These are phyloP conservation scores for Dalechampia spathulata DNA, from an alignment of 441 rosid genomes.

Conservation along the genomic window DNA sequence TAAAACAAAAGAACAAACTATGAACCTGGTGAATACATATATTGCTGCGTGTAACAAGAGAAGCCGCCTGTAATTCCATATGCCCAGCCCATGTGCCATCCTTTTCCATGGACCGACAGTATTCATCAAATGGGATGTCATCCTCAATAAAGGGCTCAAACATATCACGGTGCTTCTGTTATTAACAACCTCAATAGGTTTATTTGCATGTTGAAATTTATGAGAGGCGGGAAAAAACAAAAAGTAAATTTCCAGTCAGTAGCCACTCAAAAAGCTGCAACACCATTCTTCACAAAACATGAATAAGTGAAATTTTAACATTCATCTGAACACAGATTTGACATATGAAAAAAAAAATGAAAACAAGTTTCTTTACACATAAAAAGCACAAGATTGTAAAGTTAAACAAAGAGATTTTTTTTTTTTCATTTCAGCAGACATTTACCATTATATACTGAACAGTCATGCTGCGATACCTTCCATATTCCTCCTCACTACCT, in stretches of 20 bases:
- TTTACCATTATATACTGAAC: conserved; percentile 62
- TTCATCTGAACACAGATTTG: conserved; percentile 4
- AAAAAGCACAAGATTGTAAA: no score
- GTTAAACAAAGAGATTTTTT: no score
- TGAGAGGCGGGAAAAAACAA: not conserved
- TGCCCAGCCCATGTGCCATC: conserved; percentile 99
- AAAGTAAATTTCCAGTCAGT: not conserved
- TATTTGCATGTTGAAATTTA: conserved; percentile 9
- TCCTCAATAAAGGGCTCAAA: conserved; percentile 95
- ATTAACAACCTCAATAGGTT: conserved; percentile 19
- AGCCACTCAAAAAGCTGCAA: not conserved
- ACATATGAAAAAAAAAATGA: no score
- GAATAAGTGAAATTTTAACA: not conserved
- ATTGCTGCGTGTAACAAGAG: conserved; percentile 70
- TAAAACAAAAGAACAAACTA: not conserved
- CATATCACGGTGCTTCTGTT: conserved; percentile 67
- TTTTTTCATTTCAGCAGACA: not conserved
- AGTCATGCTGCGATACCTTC: conserved; percentile 64
- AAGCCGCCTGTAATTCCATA: conserved; percentile 94
- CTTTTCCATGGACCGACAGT: conserved; percentile 66
- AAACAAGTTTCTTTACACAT: no score
- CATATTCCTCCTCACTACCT: conserved; percentile 76
- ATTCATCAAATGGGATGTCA: conserved; percentile 82
- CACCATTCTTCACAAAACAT: conserved; percentile 1
- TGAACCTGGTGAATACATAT: conserved; percentile 85